Conservation (phyloP, 2,329 filamentous ascomycete species). For the Fusarium fujikuroi region DNA sequence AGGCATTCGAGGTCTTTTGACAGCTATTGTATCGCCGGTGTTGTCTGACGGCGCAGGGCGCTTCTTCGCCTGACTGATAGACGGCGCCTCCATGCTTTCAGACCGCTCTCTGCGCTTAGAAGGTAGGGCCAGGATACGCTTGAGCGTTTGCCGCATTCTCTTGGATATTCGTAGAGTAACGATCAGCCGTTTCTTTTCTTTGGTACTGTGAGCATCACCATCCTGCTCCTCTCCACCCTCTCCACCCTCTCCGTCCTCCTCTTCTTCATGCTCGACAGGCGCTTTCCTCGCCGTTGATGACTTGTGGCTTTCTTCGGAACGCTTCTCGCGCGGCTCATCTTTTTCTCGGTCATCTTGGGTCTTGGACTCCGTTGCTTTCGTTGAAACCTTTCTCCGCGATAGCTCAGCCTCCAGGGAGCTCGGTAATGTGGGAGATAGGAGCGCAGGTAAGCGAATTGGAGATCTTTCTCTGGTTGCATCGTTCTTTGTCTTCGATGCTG, state of each 20-base stretch:
- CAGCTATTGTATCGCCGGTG: conserved; percentile 50
- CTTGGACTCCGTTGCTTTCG: conserved; percentile 34
- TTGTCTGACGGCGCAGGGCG: conserved; percentile 56
- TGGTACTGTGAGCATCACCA: conserved; percentile 46
- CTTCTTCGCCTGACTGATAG: conserved; percentile 56
- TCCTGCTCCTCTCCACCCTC: conserved; percentile 48
- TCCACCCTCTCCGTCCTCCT: conserved; percentile 50
- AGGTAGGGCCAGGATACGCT: conserved; percentile 59
- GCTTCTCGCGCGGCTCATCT: conserved; percentile 33
- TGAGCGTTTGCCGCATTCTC: conserved; percentile 56
- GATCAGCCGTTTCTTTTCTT: conserved; percentile 48
- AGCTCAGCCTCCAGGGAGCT: conserved; percentile 59
- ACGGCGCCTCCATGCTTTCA: conserved; percentile 54
- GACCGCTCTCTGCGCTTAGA: conserved; percentile 49
- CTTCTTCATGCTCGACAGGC: conserved; percentile 45
- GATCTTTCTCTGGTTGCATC: conserved; percentile 53
- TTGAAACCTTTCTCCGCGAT: conserved; percentile 46
- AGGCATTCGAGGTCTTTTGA: conserved; percentile 57
- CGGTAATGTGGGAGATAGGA: conserved; percentile 68
- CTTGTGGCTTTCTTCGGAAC: conserved; percentile 36
- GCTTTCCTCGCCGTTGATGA: conserved; percentile 43
- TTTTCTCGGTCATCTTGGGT: conserved; percentile 33
- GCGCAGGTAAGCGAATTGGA: conserved; percentile 55
- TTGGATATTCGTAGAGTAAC: conserved; percentile 63
- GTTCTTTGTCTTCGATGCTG: conserved; percentile 44